Evolutionary conservation across 1,284 basidiomycete genomes (phyloP).

Genomic region (Coniferiporia sulphurascens): DNA sequence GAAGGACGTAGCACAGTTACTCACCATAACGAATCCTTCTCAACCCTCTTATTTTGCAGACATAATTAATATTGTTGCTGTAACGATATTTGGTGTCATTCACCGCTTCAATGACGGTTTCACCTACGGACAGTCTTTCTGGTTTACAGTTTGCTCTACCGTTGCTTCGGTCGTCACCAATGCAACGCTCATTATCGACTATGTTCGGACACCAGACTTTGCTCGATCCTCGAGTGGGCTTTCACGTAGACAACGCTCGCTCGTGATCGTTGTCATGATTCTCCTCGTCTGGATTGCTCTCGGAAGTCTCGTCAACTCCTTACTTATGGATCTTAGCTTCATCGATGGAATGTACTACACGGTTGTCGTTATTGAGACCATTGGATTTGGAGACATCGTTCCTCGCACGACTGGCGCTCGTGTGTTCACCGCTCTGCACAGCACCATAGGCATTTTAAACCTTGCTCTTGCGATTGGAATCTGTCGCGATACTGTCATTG

Average conservation of each 20-base stretch:
- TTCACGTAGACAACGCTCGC: slow-evolving; percentile 72
- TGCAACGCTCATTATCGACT: slow-evolving; percentile 62
- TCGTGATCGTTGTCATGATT: slow-evolving; percentile 74
- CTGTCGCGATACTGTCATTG: slow-evolving; percentile 35
- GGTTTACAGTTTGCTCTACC: slow-evolving; percentile 79
- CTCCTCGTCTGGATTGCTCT: slow-evolving; percentile 71
- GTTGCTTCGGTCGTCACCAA: slow-evolving; percentile 65
- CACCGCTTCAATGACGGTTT: slow-evolving; percentile 67
- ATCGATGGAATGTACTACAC: slow-evolving; percentile 70
- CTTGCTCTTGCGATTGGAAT: slow-evolving; percentile 40
- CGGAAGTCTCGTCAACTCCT: slow-evolving; percentile 55
- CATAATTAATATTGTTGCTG: slow-evolving; percentile 59
- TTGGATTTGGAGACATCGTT: slow-evolving; percentile 77
- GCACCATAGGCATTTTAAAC: slow-evolving; percentile 52
- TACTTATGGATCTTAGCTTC: slow-evolving; percentile 57
- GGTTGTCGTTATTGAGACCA: slow-evolving; percentile 65
- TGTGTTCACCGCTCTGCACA: slow-evolving; percentile 54
- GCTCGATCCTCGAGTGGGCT: slow-evolving; percentile 47
- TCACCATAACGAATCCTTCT: too few relatives aligned
- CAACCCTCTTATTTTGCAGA: slow-evolving; percentile 37
- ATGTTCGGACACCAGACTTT: slow-evolving; percentile 60
- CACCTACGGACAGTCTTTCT: slow-evolving; percentile 71
- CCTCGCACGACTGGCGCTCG: slow-evolving; percentile 45
- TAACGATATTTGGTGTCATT: slow-evolving; percentile 61
- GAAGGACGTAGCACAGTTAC: too few relatives aligned